phyloP scores from a whole-genome alignment of 2,329 filamentous ascomycete species.

The Pezicula carpinea region DNA sequence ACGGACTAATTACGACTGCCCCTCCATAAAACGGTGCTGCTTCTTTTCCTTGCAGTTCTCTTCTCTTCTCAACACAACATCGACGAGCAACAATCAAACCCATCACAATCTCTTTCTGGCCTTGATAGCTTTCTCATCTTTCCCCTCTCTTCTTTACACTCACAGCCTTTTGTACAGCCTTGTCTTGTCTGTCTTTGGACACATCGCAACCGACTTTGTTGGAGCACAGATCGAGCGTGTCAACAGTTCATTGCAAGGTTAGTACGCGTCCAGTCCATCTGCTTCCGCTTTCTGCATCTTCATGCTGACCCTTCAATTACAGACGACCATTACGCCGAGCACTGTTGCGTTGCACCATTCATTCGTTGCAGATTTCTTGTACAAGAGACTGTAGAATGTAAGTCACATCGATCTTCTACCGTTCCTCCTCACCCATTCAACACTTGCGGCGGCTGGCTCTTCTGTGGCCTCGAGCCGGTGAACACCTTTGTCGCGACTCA shows the following conservation, averaged over 20 bases:
- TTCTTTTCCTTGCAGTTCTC: constrained; percentile 14
- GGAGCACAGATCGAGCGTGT: too few relatives aligned
- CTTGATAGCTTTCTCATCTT: constrained; percentile 32
- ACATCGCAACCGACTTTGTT: too few relatives aligned
- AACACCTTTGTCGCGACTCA: too few relatives aligned
- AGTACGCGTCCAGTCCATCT: too few relatives aligned
- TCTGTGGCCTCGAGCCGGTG: too few relatives aligned
- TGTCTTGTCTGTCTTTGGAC: background rate
- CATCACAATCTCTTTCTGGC: constrained; percentile 24
- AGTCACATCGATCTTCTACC: constrained; percentile 2
- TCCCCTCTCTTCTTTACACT: constrained; percentile 26
- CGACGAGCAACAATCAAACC: background rate
- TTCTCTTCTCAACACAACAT: constrained; percentile 1
- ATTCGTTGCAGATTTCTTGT: background rate
- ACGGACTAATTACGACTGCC: background rate
- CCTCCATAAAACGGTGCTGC: background rate
- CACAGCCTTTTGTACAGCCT: constrained; percentile 14
- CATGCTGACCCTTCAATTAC: too few relatives aligned
- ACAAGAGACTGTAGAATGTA: background rate
- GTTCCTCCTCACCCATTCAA: background rate
- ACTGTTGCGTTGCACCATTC: background rate
- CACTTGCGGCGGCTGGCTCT: too few relatives aligned
- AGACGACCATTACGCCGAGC: too few relatives aligned
- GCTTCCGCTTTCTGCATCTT: background rate
- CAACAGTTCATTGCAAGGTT: too few relatives aligned